phyloP scores from a whole-genome alignment of 108 stramenopile species.

The Aurantiochytrium sp. region DNA sequence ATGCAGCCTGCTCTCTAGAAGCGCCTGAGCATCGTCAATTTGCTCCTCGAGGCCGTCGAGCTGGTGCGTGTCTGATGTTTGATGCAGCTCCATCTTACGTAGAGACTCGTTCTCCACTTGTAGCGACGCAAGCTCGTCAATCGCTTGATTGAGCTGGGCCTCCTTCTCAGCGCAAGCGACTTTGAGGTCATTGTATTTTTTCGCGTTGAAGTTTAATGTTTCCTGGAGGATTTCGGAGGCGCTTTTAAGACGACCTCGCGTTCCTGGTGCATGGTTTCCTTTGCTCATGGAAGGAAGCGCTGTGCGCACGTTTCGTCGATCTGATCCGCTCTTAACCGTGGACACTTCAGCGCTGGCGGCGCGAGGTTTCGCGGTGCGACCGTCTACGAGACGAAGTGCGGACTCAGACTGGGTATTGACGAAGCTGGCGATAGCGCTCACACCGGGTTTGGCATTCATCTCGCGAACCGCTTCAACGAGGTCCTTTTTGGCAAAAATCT shows the following conservation, averaged over 20 bases:
- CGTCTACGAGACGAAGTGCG: too few relatives aligned
- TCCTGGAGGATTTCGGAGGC: neutral
- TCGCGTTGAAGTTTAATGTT: neutral
- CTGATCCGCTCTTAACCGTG: too few relatives aligned
- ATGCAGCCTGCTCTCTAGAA: neutral
- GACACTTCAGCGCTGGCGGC: too few relatives aligned
- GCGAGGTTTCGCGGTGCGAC: too few relatives aligned
- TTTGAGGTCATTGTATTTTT: conserved; percentile 3
- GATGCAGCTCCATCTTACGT: neutral
- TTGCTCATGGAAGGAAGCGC: neutral
- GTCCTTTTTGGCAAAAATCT: neutral
- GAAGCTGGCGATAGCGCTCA: neutral
- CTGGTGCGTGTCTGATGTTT: neutral
- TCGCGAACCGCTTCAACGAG: neutral
- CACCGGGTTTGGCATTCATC: neutral
- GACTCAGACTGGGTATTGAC: neutral
- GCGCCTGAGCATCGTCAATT: neutral
- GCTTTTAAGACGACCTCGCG: neutral
- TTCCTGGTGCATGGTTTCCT: neutral
- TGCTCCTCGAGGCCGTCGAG: neutral
- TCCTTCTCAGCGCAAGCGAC: neutral
- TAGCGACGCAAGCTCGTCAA: neutral
- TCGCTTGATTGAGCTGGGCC: neutral
- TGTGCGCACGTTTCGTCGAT: neutral
- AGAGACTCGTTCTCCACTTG: conserved; percentile 7